Conservation (phyloP, 2,329 filamentous ascomycete species). For the Esteya vermicola region DNA sequence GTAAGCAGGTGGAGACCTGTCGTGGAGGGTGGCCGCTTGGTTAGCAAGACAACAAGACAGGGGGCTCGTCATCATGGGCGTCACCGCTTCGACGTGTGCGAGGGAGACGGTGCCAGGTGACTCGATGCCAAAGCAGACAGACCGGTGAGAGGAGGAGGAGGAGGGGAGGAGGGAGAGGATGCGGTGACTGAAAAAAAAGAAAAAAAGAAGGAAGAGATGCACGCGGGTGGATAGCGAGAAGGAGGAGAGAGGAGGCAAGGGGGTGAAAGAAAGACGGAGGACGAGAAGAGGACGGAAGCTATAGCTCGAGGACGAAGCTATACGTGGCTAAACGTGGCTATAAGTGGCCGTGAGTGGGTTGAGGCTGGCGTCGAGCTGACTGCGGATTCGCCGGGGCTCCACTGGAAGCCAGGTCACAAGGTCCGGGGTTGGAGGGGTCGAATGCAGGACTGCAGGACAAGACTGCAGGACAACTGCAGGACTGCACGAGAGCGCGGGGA, state of each 20-base stretch:
- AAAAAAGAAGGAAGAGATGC: too few species aligned
- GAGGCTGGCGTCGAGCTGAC: neutral
- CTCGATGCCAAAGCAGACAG: too few species aligned
- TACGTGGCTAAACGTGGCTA: too few species aligned
- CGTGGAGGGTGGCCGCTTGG: too few species aligned
- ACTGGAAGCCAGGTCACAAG: slow-evolving; percentile 1
- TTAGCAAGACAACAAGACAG: neutral
- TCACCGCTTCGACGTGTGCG: neutral
- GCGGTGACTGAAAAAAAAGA: too few species aligned
- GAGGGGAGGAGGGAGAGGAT: too few species aligned
- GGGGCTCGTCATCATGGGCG: neutral
- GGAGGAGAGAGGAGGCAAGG: neutral
- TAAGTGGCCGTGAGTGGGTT: too few species aligned
- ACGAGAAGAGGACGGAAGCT: neutral
- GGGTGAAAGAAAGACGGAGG: neutral
- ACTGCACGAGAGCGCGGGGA: too few species aligned
- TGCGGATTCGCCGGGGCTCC: neutral
- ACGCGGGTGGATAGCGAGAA: neutral
- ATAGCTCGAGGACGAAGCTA: neutral
- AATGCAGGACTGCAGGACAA: neutral
- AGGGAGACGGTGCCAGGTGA: too few species aligned
- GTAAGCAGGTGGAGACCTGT: slow-evolving; percentile 69
- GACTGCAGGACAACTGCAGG: neutral
- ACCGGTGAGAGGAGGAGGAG: too few species aligned
- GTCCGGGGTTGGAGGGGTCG: neutral